phyloP scores from a whole-genome alignment of 345 rosid genomes.

The Linum lewisii region DNA sequence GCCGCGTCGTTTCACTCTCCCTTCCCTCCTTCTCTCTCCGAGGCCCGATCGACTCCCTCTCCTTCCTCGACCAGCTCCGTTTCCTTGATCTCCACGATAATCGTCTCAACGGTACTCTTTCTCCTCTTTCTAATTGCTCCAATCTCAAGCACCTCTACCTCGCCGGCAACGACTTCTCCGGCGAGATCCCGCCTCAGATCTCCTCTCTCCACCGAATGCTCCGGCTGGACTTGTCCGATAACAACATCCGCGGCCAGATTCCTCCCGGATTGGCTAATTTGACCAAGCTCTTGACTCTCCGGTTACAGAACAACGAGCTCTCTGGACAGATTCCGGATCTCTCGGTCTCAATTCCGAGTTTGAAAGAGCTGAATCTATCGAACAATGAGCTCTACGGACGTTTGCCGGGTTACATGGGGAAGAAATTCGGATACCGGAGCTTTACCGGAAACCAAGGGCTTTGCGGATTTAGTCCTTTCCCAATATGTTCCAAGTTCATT shows the following conservation, averaged over 20 bases:
- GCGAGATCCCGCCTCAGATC: slow-evolving; percentile 54
- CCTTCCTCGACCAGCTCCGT: slow-evolving; percentile 70
- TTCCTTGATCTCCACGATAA: slow-evolving; percentile 77
- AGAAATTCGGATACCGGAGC: slow-evolving; percentile 49
- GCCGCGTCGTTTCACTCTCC: slow-evolving; percentile 43
- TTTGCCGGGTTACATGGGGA: slow-evolving; percentile 42
- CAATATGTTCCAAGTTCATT: slow-evolving; percentile 43
- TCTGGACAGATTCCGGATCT: slow-evolving; percentile 72
- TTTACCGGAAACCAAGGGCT: slow-evolving; percentile 71
- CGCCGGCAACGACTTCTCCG: slow-evolving; percentile 64
- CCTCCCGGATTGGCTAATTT: slow-evolving; percentile 42
- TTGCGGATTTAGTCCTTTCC: slow-evolving; percentile 68
- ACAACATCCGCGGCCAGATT: slow-evolving; percentile 65
- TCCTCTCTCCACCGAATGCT: slow-evolving; percentile 46
- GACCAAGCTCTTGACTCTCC: slow-evolving; percentile 57
- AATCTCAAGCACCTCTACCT: slow-evolving; percentile 73
- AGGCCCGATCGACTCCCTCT: slow-evolving; percentile 60
- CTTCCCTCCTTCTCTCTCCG: slow-evolving; percentile 68
- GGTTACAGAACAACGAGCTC: slow-evolving; percentile 73
- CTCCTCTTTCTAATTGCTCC: slow-evolving; percentile 49
- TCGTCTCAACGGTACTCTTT: slow-evolving; percentile 67
- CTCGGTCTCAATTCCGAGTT: slow-evolving; percentile 30
- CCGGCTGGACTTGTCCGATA: slow-evolving; percentile 72
- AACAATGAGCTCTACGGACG: slow-evolving; percentile 67
- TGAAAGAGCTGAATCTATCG: slow-evolving; percentile 54